phyloP scores from a whole-genome alignment of 768 basidiomycete species.

The Hygrophorus russula region DNA sequence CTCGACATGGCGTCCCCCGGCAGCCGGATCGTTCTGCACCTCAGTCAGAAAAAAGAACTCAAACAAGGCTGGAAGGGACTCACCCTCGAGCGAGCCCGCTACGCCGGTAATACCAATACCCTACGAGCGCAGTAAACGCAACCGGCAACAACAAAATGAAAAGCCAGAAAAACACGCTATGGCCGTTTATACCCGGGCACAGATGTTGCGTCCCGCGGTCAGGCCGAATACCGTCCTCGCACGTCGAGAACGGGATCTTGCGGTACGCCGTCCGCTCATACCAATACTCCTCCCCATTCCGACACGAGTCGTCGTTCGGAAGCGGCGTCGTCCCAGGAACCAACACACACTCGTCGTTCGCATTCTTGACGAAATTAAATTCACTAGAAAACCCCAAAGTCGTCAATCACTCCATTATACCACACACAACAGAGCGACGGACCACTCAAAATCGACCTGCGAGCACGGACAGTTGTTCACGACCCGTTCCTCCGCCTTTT shows the following conservation, averaged over 20 bases:
- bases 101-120: constrained; percentile 71
- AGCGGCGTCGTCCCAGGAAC: constrained; percentile 58
- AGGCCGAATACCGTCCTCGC: constrained; percentile 68
- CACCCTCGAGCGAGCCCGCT: constrained; percentile 70
- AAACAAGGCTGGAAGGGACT: constrained; percentile 17
- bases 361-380: constrained; percentile 78
- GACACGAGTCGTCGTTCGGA: constrained; percentile 51
- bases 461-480: constrained; percentile 68
- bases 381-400: constrained; percentile 50
- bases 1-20: constrained; percentile 39
- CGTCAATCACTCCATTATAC: background rate
- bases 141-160: constrained; percentile 70
- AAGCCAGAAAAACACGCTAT: constrained; percentile 77
- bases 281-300: constrained; percentile 65
- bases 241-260: constrained; percentile 81
- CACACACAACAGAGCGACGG: background rate
- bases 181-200: constrained; percentile 74
- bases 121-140: constrained; percentile 61
- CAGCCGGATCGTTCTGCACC: constrained; percentile 60
- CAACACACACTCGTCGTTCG: constrained; percentile 64
- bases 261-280: constrained; percentile 90
- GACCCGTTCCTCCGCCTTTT: constrained; percentile 38
- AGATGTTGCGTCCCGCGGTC: constrained; percentile 65
- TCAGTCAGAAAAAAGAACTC: constrained; percentile 5
- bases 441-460: constrained; percentile 90